Evolutionary conservation across 2,329 filamentous ascomycete genomes (phyloP), one percentile per base, ranked within the genome.

Genomic region (Cladosporium halotolerans): DNA sequence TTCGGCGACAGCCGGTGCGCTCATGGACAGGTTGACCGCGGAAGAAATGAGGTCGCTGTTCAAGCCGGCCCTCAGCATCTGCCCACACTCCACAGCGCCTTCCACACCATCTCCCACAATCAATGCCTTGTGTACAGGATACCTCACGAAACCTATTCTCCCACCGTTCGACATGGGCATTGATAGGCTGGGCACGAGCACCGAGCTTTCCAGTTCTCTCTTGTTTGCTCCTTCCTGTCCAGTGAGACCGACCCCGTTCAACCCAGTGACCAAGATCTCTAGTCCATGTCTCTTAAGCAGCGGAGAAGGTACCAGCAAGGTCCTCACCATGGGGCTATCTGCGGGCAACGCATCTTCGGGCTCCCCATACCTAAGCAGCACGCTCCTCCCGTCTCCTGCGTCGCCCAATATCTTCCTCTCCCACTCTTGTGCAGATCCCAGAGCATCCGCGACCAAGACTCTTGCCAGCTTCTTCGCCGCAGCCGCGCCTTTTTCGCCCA

Each of bases 81-180:
- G 61, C 43, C 73, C 66, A 68, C 70, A 79, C 1, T 78, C 74
- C 4, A 84, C 76, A 1, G 86, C 81, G 7, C 86, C 89, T 50
- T 80, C 73, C 2, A 95, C 72, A 0, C 89, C 90, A 45, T 88
- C 79, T 0, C 83, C 84, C 8, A 95, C 79, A 9, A 96, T 63
- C 13, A 96, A 71, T 1, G 85, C 82, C 65, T 85, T 88, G 66
- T 97, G 92, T 1, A 96, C 89, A 0, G 92, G 91, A 42, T 89
- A 89, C 6, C 83, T 82, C 40, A 93, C 77, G 13, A 83, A 79
- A 10, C 83, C 83, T 53, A 82, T 79, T 56, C 82, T 77, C 8
- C 84, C 83, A 13, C 80, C 81, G 56, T 77, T 78, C 11, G 85
- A 83, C 5, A 76, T 79, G 1, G 81, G 81, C 40, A 88, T 86